These are phyloP conservation scores for Venturia carpophila DNA, from an alignment of 2,329 filamentous ascomycete genomes.

Conservation along the genomic window DNA sequence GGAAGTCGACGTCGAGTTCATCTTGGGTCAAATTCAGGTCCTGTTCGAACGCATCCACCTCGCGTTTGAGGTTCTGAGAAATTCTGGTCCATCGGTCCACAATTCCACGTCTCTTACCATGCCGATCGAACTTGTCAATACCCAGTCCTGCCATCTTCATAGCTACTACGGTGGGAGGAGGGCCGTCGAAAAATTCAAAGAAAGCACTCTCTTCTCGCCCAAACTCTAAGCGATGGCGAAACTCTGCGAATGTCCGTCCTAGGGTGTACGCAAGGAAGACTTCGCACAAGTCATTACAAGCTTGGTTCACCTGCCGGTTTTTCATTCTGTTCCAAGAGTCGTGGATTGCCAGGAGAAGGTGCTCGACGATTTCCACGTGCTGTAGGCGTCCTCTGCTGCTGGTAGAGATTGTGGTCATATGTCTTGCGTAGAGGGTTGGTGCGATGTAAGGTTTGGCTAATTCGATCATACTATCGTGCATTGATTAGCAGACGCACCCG, in stretches of 20 bases:
- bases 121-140: background rate
- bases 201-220: background rate
- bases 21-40: background rate
- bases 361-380: background rate
- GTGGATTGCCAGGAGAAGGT: background rate
- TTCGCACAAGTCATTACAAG: background rate
- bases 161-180: background rate
- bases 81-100: background rate
- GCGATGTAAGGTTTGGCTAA: background rate
- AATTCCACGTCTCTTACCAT: background rate
- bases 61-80: background rate
- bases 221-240: background rate
- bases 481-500: background rate
- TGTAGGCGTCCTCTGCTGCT: background rate
- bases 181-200: constrained; percentile 3
- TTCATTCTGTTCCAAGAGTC: background rate
- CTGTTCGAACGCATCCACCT: background rate
- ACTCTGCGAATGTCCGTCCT: background rate
- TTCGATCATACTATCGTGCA: background rate
- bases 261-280: constrained; percentile 3
- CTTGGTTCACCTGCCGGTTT: background rate
- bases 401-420: background rate
- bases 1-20: background rate
- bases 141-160: background rate
- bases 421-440: background rate